Evolutionary conservation across 2,329 filamentous ascomycete species (phyloP), one percentile per base, ranked within the genome.

Genomic region (Chalara sp.): DNA sequence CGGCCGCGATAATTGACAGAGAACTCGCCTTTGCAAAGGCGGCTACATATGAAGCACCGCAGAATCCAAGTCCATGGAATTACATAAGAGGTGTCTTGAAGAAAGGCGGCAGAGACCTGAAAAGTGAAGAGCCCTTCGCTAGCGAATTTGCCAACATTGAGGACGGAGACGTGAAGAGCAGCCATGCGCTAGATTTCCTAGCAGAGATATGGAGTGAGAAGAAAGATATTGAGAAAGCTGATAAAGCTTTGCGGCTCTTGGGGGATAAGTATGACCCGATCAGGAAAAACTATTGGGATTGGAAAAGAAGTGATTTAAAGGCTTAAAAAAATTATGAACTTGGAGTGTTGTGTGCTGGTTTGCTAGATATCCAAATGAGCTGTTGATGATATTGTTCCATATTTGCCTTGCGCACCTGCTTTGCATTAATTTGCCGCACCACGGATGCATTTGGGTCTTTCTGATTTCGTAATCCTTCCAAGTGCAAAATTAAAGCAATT

Each of bases 31-130:
- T 85, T 65, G 82, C 87, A 6, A 78, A 89, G 70, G 74, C 77
- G 45, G 87, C 87, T 65, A 89, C 95, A 54, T 68, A 73, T 33
- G 73, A 86, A 56, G 90, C 91, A 40, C 93, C 93, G 44, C 91
- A 97, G 76, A 99, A 97, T 68, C 87, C 90, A 67, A 92, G 87
- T 59, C 80, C 90, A 1, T 99, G 93, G 93, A 93, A 90, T 68
- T 99, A 96, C 68, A 73, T 96, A 11, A 76, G 83, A 32, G 93
- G 88, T 3, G 82, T 89, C 44, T 67, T 95, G 53, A 76, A 76
- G 52, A 87, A 89, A 62, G 82, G 81, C 1, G 82, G 76, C 0
- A 67, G 83, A 32, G 61, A 68, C 46, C 62, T 83, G 31, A 66
- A 58, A 1, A 68, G 64, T 1, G 67, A 76, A 5, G 70, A 73